Evolutionary conservation across 768 basidiomycete genomes (phyloP).

Genomic region (Pholiota molesta): DNA sequence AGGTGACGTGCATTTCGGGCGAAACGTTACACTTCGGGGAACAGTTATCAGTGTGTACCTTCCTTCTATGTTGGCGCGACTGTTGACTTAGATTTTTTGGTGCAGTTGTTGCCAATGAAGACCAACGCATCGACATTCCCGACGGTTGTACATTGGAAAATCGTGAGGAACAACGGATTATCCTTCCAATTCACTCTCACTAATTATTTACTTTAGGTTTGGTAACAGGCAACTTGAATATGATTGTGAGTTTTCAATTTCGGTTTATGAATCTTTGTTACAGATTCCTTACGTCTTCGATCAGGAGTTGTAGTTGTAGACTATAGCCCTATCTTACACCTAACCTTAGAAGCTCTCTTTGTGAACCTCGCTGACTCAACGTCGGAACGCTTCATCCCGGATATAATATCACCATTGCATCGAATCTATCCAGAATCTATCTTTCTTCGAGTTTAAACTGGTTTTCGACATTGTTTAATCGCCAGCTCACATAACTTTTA

Average conservation of each 20-base stretch:
- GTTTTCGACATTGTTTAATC: too few relatives aligned
- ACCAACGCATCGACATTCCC: slow-evolving; percentile 81
- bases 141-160: slow-evolving; percentile 81
- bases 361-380: too few relatives aligned
- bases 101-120: slow-evolving; percentile 75
- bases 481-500: too few relatives aligned
- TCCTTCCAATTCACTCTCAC: neutral
- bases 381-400: too few relatives aligned
- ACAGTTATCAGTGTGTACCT: slow-evolving; percentile 76
- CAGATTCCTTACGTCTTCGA: neutral
- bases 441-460: too few relatives aligned
- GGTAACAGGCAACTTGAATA: slow-evolving; percentile 74
- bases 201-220: slow-evolving; percentile 40
- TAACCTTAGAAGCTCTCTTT: too few relatives aligned
- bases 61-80: neutral
- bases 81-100: neutral
- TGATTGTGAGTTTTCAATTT: slow-evolving; percentile 51
- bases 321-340: too few relatives aligned
- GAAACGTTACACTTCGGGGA: slow-evolving; percentile 81
- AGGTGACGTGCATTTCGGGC: slow-evolving; percentile 88
- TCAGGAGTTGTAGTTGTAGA: slow-evolving; percentile 12
- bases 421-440: too few relatives aligned
- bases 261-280: neutral
- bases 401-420: too few relatives aligned
- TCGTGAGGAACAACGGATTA: slow-evolving; percentile 8